These are phyloP conservation scores for Camelina hispida DNA, from an alignment of 345 rosid species.

Conservation along the genomic window DNA sequence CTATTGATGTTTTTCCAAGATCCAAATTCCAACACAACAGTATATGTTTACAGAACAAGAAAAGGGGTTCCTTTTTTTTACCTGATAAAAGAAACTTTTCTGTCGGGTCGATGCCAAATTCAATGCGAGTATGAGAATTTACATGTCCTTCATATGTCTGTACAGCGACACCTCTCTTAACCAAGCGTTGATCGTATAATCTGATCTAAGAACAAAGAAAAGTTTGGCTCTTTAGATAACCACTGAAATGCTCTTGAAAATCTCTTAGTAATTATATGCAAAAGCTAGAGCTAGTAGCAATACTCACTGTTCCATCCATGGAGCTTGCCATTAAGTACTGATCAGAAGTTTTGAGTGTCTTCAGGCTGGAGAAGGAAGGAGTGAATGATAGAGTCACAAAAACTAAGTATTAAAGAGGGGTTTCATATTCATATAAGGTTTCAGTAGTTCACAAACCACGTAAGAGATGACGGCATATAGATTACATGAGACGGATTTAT, in stretches of 20 bases:
- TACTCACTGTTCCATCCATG: constrained; percentile 86
- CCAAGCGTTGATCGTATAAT: constrained; percentile 84
- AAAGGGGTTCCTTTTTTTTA: constrained; percentile 33
- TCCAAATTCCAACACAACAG: background rate
- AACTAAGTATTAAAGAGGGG: constrained; percentile 14
- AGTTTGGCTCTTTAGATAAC: constrained; percentile 1
- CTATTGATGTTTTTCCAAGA: background rate
- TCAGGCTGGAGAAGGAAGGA: constrained; percentile 57
- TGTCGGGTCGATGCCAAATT: constrained; percentile 74
- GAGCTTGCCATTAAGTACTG: constrained; percentile 94
- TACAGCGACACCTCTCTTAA: constrained; percentile 59
- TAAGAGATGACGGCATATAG: constrained; percentile 80
- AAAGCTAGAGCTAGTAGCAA: constrained; percentile 21
- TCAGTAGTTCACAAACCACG: constrained; percentile 57
- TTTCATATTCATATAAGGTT: background rate
- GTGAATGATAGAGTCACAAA: constrained; percentile 6
- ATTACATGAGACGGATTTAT: constrained; percentile 56
- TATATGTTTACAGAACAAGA: constrained; percentile 11
- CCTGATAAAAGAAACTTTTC: constrained; percentile 88
- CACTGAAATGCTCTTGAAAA: constrained; percentile 1
- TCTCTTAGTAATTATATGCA: constrained; percentile 1
- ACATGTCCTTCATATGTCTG: constrained; percentile 86
- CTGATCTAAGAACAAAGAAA: constrained; percentile 57
- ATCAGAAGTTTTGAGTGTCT: constrained; percentile 63
- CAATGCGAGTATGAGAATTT: constrained; percentile 75